Conservation (phyloP, 306 rosid genomes). For the Inga laurina region DNA sequence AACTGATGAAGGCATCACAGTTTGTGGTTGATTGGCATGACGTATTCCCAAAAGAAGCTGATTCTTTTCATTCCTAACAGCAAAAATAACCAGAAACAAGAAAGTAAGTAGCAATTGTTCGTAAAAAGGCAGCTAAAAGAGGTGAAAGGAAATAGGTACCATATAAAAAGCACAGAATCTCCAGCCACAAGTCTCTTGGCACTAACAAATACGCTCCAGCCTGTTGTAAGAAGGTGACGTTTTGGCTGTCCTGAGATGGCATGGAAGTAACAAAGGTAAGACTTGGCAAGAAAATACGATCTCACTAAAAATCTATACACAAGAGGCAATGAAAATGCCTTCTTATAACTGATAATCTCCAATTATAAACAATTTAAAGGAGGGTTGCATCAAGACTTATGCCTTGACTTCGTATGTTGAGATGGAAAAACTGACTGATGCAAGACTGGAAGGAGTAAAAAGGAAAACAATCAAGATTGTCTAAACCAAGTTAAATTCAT, state of each 20-base stretch:
- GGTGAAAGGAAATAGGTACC: slow-evolving; percentile 45
- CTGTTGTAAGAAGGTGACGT: slow-evolving; percentile 92
- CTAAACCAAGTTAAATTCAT: not conserved
- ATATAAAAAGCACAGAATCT: slow-evolving; percentile 90
- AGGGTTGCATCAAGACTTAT: not conserved
- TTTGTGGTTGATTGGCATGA: slow-evolving; percentile 73
- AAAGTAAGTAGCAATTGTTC: slow-evolving; percentile 4
- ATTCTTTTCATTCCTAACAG: slow-evolving; percentile 79
- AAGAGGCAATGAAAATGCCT: not conserved
- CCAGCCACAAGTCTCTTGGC: slow-evolving; percentile 93
- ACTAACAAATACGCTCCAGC: slow-evolving; percentile 94
- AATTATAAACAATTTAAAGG: not conserved
- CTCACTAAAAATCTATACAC: not conserved
- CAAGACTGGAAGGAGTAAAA: not conserved
- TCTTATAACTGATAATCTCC: not conserved
- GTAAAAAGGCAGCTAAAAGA: slow-evolving; percentile 4
- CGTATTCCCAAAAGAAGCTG: slow-evolving; percentile 92
- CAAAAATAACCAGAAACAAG: not conserved
- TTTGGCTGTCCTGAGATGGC: slow-evolving; percentile 83
- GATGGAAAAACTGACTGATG: not conserved
- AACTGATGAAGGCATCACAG: slow-evolving; percentile 87
- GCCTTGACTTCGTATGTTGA: not conserved
- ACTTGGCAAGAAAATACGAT: not conserved
- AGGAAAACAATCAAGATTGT: not conserved
- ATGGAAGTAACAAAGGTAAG: slow-evolving; percentile 33